phyloP scores from a whole-genome alignment of 306 rosid species.

The Canavalia gladiata region DNA sequence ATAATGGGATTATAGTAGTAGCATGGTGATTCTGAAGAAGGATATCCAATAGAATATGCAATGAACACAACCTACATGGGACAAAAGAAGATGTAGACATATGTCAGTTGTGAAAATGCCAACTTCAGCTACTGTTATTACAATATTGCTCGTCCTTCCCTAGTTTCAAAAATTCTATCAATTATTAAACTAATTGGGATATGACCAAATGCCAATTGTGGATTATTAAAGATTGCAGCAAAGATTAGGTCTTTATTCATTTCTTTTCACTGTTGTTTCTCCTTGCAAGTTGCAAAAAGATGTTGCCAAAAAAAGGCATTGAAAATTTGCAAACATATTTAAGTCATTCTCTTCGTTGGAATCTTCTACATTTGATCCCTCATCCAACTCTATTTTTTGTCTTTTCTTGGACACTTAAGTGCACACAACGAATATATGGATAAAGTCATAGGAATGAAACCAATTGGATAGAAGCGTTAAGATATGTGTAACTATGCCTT shows the following conservation, averaged over 20 bases:
- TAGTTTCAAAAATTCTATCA: background rate
- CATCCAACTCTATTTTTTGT: slow-evolving; percentile 13
- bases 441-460: background rate
- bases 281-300: background rate
- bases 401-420: background rate
- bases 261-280: background rate
- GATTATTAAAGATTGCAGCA: slow-evolving; percentile 30
- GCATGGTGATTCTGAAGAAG: background rate
- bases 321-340: background rate
- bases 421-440: background rate
- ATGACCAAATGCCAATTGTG: slow-evolving; percentile 24
- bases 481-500: too few relatives aligned
- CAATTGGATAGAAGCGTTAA: background rate
- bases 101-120: slow-evolving; percentile 42
- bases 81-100: slow-evolving; percentile 40
- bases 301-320: background rate
- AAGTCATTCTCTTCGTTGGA: slow-evolving; percentile 35
- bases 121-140: slow-evolving; percentile 29
- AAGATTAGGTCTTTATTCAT: slow-evolving; percentile 2
- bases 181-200: slow-evolving; percentile 23
- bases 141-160: background rate
- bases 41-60: slow-evolving; percentile 56
- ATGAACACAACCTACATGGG: slow-evolving; percentile 21
- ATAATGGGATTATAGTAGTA: slow-evolving; percentile 25
- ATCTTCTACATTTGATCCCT: slow-evolving; percentile 38